Evolutionary conservation across 2,329 filamentous ascomycete genomes (phyloP), one percentile per base, ranked within the genome.

Genomic region (Monilinia vaccinii-corymbosi): DNA sequence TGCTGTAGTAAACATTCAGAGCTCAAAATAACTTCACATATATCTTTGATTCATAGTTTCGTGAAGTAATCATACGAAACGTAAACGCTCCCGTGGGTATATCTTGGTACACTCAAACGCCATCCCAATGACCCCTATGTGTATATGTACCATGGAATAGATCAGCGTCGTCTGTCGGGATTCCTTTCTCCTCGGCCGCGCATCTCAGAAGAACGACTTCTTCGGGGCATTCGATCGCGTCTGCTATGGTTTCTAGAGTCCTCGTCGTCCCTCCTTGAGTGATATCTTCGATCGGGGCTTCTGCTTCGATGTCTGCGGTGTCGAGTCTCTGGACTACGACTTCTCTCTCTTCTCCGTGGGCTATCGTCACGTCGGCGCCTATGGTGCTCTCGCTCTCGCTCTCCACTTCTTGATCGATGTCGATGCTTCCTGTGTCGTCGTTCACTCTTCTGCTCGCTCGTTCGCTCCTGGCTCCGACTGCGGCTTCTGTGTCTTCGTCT

Each of bases 401-500:
- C 68, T 14, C 62, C 61, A 63, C 65, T 68, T 60, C 66, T 64
- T 21, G 69, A 68, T 46, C 67, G 64, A 34, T 68, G 53, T 49
- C 64, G 67, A 16, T 53, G 60, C 45, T 64, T 63, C 23, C 59
- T 57, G 10, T 51, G 28, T 32, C 46, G 47, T 36, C 23, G 36
- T 32, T 60, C 50, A n/a, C 46, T 38, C 32, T 58, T 18, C 28
- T 18, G 36, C 25, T 60, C 50, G 25, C 46, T 31, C 32, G 51
- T 18, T 23, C 31, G 60, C 42, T 68, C 69, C 36, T 61, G 61
- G 66, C 65, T 71, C 57, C 65, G 64, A 40, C 68, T 70, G 32
- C 68, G 70, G 63, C 68, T 69, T 51, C 68, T 69, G 61, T 70
- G 67, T 44, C 65, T 65, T 64, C 69, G 70, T 48, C 69, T 66